These are phyloP conservation scores for Trichophyton verrucosum DNA, from an alignment of 2,329 filamentous ascomycete genomes.

Conservation along the genomic window DNA sequence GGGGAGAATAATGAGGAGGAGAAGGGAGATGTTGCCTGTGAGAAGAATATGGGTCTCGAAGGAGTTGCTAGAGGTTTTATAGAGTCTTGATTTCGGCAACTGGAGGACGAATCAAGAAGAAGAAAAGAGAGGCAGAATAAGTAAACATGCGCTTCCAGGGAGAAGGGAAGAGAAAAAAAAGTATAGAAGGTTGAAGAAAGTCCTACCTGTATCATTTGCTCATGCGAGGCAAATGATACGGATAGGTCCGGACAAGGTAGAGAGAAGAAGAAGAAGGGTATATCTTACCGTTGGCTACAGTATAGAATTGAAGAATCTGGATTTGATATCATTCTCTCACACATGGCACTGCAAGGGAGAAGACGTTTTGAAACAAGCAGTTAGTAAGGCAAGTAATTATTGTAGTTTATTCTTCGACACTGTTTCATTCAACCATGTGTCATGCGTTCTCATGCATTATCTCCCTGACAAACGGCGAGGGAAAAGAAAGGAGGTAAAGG, in stretches of 20 bases:
- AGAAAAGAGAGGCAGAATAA: neutral
- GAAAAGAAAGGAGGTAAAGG: neutral
- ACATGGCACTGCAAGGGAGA: slow-evolving; percentile 42
- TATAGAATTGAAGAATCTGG: slow-evolving; percentile 50
- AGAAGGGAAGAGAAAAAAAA: neutral
- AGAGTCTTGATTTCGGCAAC: slow-evolving; percentile 10
- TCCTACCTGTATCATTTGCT: too few relatives aligned
- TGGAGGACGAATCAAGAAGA: neutral
- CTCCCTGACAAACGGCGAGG: neutral
- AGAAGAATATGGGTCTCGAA: slow-evolving; percentile 1
- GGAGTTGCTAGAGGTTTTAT: slow-evolving; percentile 9
- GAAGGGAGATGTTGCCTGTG: neutral
- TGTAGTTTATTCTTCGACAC: neutral
- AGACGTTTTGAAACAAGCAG: neutral
- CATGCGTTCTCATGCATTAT: neutral
- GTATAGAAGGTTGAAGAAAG: too few relatives aligned
- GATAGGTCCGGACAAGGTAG: neutral
- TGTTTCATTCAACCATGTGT: neutral
- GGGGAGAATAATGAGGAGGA: neutral
- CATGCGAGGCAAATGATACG: neutral
- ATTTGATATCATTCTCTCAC: slow-evolving; percentile 52
- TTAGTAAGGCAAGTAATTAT: neutral
- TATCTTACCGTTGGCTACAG: slow-evolving; percentile 47
- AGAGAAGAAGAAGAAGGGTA: neutral
- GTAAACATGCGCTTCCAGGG: neutral